These are phyloP conservation scores for Myxozyma nipponensis DNA, from an alignment of 805 yeast species.

Conservation along the genomic window DNA sequence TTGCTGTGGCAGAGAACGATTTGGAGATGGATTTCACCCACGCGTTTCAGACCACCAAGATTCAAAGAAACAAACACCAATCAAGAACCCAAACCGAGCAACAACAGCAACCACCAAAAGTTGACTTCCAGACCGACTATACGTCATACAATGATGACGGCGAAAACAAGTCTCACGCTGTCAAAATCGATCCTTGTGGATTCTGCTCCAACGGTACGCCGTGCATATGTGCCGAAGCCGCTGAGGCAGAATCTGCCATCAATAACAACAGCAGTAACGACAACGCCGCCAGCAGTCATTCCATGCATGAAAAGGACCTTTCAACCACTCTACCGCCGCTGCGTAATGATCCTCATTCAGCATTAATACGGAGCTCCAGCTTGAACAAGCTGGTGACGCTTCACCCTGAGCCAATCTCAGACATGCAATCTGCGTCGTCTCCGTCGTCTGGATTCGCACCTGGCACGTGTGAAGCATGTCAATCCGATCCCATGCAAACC, in stretches of 20 bases:
- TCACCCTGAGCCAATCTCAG: conserved; percentile 55
- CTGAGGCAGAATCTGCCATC: conserved; percentile 36
- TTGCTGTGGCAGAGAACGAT: conserved; percentile 21
- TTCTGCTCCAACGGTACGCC: conserved; percentile 90
- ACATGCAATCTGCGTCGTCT: conserved; percentile 20
- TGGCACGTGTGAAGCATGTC: conserved; percentile 81
- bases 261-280: conserved; percentile 7
- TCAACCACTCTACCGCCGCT: conserved; percentile 23
- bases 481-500: conserved; percentile 80
- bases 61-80: conserved; percentile 2
- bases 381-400: conserved; percentile 50
- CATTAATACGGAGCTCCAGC: conserved; percentile 12
- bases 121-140: conserved; percentile 2
- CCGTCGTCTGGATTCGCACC: conserved; percentile 45
- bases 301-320: conserved; percentile 19
- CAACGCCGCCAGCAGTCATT: conserved; percentile 2
- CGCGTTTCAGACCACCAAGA: conserved; percentile 19
- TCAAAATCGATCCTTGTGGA: conserved; percentile 76
- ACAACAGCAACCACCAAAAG: not conserved
- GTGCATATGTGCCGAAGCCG: conserved; percentile 84
- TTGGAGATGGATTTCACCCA: conserved; percentile 28
- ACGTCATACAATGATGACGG: not conserved
- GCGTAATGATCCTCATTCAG: conserved; percentile 24
- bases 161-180: conserved; percentile 50
- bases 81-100: not conserved